These are phyloP conservation scores for Flueggea neowawraea DNA, from an alignment of 441 rosid species.

Conservation along the genomic window DNA sequence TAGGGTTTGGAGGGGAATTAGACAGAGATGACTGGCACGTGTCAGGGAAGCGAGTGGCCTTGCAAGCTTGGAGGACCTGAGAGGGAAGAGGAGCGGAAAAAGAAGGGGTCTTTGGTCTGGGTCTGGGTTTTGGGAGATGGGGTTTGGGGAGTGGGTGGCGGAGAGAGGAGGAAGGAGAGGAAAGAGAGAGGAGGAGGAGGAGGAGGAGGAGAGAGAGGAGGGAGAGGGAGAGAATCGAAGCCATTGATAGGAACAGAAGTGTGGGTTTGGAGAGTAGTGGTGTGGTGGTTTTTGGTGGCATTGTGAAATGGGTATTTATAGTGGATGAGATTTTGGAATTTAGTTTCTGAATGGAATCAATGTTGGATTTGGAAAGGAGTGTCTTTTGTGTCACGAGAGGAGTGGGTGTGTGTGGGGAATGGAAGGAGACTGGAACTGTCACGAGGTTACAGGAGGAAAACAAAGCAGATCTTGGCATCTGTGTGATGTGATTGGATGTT, in stretches of 20 bases:
- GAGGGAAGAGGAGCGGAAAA: constrained; percentile 15
- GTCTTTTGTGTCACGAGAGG: no score
- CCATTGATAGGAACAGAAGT: constrained; percentile 17
- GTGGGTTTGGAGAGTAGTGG: background rate
- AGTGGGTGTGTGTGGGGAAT: no score
- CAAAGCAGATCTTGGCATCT: no score
- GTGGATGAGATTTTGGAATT: background rate
- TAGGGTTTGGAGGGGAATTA: constrained; percentile 40
- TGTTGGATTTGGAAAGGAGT: no score
- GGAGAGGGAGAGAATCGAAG: constrained; percentile 18
- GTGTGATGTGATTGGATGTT: no score
- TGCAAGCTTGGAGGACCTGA: constrained; percentile 56
- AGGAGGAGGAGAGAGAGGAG: constrained; percentile 8
- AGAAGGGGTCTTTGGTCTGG: constrained; percentile 11
- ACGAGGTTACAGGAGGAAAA: no score
- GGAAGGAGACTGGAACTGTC: no score
- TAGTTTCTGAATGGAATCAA: no score
- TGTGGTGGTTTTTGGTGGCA: no score
- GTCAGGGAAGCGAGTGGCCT: constrained; percentile 69
- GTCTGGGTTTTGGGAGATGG: constrained; percentile 1
- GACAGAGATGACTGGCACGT: constrained; percentile 46
- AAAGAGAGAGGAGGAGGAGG: constrained; percentile 17
- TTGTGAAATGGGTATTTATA: background rate
- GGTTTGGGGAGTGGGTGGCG: no score
- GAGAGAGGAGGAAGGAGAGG: constrained; percentile 16